Conservation (phyloP, 371 early-diverging fungal species). For the Mucor lusitanicus region DNA sequence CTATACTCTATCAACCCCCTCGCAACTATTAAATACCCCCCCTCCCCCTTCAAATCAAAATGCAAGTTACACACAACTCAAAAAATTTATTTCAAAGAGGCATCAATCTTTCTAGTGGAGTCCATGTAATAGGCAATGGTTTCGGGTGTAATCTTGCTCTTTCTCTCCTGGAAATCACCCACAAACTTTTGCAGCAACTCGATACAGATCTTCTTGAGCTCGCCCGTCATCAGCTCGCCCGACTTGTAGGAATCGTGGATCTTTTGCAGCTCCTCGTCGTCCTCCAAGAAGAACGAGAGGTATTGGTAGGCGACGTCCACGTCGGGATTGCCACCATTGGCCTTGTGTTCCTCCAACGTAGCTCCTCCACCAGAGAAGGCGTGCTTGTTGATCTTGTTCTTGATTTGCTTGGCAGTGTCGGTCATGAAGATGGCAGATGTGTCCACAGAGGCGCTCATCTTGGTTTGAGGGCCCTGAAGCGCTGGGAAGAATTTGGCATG, state of each 20-base stretch:
- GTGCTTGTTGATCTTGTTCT: slow-evolving; percentile 95
- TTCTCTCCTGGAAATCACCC: slow-evolving; percentile 83
- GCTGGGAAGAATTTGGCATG: slow-evolving; percentile 99
- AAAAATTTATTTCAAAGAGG: slow-evolving; percentile 15
- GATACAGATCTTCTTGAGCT: slow-evolving; percentile 95
- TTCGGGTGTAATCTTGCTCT: slow-evolving; percentile 68
- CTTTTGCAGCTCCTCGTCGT: slow-evolving; percentile 88
- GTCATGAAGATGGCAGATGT: slow-evolving; percentile 95
- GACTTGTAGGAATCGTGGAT: slow-evolving; percentile 80
- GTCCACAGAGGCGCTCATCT: slow-evolving; percentile 97
- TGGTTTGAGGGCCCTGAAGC: slow-evolving; percentile 94
- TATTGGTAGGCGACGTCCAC: slow-evolving; percentile 99
- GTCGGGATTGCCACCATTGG: slow-evolving; percentile 95
- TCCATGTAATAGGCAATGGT: slow-evolving; percentile 70
- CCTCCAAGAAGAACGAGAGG: slow-evolving; percentile 95
- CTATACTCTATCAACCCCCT: neutral
- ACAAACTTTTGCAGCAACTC: slow-evolving; percentile 86
- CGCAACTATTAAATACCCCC: neutral
- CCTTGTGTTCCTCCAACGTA: slow-evolving; percentile 90
- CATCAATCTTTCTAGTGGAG: slow-evolving; percentile 42
- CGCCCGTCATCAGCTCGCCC: slow-evolving; percentile 92
- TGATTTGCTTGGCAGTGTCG: slow-evolving; percentile 94
- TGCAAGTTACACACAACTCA: neutral
- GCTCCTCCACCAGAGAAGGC: slow-evolving; percentile 98
- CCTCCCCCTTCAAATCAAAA: neutral